Evolutionary conservation across 257 asterid species (phyloP).

Genomic region (Linaria vulgaris): DNA sequence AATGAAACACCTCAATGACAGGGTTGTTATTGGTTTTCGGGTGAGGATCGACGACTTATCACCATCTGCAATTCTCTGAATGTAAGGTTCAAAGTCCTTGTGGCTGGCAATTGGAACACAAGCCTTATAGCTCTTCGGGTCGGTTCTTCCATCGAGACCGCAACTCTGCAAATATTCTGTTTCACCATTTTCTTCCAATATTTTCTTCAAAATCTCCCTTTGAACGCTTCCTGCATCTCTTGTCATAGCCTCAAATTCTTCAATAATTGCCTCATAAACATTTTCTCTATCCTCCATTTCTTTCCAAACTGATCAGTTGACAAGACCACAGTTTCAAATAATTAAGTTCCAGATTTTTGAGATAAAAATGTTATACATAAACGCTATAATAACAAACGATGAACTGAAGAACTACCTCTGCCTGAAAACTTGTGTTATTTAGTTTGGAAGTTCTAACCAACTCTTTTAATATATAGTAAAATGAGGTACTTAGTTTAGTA

Average conservation of each 20-base stretch:
- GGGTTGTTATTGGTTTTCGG: slow-evolving; percentile 67
- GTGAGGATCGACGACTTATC: slow-evolving; percentile 60
- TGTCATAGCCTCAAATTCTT: slow-evolving; percentile 71
- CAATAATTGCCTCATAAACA: slow-evolving; percentile 58
- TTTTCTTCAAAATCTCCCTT: slow-evolving; percentile 62
- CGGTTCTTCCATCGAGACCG: too few species aligned
- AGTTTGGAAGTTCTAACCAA: too few species aligned
- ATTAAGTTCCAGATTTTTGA: too few species aligned
- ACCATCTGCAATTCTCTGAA: slow-evolving; percentile 75
- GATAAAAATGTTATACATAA: too few species aligned
- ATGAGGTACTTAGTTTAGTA: too few species aligned
- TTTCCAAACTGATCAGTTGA: slow-evolving; percentile 40
- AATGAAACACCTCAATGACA: slow-evolving; percentile 69
- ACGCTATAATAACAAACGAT: too few species aligned
- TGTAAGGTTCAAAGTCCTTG: slow-evolving; percentile 74
- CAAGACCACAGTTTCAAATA: slow-evolving; percentile 15
- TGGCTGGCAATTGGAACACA: slow-evolving; percentile 74
- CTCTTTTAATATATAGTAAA: too few species aligned
- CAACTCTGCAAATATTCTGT: slow-evolving; percentile 73
- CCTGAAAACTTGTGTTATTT: too few species aligned
- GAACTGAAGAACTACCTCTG: too few species aligned
- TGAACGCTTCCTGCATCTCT: slow-evolving; percentile 70
- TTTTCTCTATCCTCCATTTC: slow-evolving; percentile 55
- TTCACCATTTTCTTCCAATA: slow-evolving; percentile 73
- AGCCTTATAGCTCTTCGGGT: slow-evolving; percentile 63